A percentile compares a stretch with the other conserved stretches of the same genome.
These are phyloP conservation scores for Silene uniflora DNA, from an alignment of 148 eudicot species.

Conservation along the genomic window DNA sequence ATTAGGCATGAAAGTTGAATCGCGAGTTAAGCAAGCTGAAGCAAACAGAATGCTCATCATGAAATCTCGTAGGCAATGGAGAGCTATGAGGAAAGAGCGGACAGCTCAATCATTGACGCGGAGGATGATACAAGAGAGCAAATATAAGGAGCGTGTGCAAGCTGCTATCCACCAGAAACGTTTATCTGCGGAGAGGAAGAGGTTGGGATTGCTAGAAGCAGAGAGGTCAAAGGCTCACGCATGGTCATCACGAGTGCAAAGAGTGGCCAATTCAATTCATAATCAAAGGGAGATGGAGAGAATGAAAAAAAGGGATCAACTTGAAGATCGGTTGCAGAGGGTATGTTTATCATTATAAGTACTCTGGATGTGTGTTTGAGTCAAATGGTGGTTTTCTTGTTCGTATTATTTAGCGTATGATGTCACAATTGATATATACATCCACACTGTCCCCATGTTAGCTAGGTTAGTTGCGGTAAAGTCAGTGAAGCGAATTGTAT, in stretches of 20 bases:
- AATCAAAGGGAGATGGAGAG: constrained; percentile 76
- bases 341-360: constrained; percentile 30
- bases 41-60: constrained; percentile 75
- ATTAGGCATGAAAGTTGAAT: constrained; percentile 71
- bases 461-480: no score
- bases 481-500: no score
- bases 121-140: constrained; percentile 67
- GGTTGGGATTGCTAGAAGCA: constrained; percentile 74
- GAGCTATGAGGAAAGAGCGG: constrained; percentile 75
- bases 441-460: not conserved
- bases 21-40: constrained; percentile 84
- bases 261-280: constrained; percentile 59
- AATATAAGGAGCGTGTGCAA: constrained; percentile 83
- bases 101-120: constrained; percentile 70
- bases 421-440: not conserved
- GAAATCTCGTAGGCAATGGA: constrained; percentile 67
- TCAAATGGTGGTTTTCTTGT: not conserved
- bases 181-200: constrained; percentile 83
- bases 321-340: constrained; percentile 80
- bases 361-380: not conserved
- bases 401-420: not conserved
- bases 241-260: constrained; percentile 61
- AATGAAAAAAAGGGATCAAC: constrained; percentile 54
- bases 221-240: constrained; percentile 84
- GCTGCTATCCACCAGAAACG: constrained; percentile 89